Evolutionary conservation across 495 filamentous ascomycete species (phyloP).

Genomic region (Aspergillus homomorphus): DNA sequence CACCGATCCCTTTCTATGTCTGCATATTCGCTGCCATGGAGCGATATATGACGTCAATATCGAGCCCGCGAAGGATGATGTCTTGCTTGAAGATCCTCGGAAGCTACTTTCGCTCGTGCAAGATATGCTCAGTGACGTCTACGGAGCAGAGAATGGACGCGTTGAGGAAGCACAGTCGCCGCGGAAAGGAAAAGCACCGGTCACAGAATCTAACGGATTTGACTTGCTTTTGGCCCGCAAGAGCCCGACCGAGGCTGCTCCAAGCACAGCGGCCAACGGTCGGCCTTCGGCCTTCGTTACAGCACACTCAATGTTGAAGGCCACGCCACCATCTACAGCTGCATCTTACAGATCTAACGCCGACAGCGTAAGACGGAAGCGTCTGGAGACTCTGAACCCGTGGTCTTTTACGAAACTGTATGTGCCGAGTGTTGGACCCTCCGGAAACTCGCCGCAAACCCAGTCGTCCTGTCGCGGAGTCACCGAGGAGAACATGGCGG

Average conservation of each 20-base stretch:
- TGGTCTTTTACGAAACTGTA: conserved; percentile 34
- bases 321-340: not conserved
- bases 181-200: conserved; percentile 4
- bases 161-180: conserved; percentile 19
- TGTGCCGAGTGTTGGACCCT: not conserved
- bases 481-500: not conserved
- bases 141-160: conserved; percentile 30
- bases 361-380: not conserved
- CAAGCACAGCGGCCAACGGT: not conserved
- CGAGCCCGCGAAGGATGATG: conserved; percentile 86
- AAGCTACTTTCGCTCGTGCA: conserved; percentile 52
- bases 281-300: not conserved
- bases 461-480: not conserved
- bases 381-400: conserved; percentile 22
- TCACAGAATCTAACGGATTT: conserved; percentile 14
- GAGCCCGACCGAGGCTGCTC: not conserved
- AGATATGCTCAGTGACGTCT: conserved; percentile 52
- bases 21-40: conserved; percentile 68
- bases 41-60: conserved; percentile 84
- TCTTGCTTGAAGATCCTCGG: conserved; percentile 67
- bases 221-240: conserved; percentile 27
- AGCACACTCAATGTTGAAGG: not conserved
- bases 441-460: not conserved
- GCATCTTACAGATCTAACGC: not conserved
- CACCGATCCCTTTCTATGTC: conserved; percentile 66